Evolutionary conservation across 768 basidiomycete genomes (phyloP).

Genomic region (Trametes villosa): DNA sequence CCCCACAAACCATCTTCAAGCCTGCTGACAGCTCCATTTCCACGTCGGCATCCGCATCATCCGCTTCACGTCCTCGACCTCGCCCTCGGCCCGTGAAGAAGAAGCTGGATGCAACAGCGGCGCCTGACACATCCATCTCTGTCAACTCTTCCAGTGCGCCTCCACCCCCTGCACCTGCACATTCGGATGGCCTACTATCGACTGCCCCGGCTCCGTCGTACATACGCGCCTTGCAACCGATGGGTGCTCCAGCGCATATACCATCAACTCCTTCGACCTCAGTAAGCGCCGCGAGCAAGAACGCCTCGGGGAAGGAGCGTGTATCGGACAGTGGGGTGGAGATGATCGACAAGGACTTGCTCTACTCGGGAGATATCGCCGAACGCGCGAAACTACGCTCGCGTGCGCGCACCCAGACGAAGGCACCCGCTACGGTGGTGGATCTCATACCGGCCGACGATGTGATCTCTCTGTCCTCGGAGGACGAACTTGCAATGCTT

Average conservation of each 20-base stretch:
- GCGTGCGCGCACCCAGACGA: constrained; percentile 24
- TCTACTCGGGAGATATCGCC: constrained; percentile 32
- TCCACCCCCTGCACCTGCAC: background rate
- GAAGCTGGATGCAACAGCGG: background rate
- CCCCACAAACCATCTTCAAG: background rate
- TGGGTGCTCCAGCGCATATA: background rate
- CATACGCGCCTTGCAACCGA: background rate
- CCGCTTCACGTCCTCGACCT: constrained; percentile 8
- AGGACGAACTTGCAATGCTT: constrained; percentile 34
- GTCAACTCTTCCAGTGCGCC: background rate
- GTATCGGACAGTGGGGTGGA: constrained; percentile 14
- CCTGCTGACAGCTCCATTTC: constrained; percentile 8
- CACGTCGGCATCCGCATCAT: background rate
- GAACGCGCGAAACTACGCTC: constrained; percentile 39
- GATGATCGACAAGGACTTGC: constrained; percentile 5
- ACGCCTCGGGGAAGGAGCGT: constrained; percentile 1
- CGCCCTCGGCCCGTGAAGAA: constrained; percentile 22
- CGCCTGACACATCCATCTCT: background rate
- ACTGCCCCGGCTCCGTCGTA: too few species aligned
- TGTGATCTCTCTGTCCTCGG: constrained; percentile 35
- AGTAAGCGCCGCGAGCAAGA: constrained; percentile 1
- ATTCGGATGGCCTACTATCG: too few species aligned
- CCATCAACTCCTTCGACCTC: constrained; percentile 6
- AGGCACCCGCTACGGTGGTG: background rate
- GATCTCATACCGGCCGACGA: constrained; percentile 17